Evolutionary conservation across 805 yeast genomes (phyloP), one percentile per base, ranked within the genome.

Genomic region (Lachancea thermotolerans): DNA sequence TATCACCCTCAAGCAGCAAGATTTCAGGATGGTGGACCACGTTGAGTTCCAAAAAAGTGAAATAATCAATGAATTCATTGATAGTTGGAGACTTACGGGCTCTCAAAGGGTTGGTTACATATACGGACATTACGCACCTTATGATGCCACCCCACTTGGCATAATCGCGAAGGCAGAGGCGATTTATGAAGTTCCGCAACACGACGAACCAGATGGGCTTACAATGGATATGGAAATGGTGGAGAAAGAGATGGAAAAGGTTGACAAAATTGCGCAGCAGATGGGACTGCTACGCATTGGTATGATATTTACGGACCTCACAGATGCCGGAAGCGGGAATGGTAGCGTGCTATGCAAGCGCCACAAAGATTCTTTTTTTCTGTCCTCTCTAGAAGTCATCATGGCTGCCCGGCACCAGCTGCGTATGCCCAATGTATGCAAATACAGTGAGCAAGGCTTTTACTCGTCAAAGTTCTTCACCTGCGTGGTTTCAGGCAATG

Each of bases 11-110:
- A 95, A 85, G 64, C 89, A 81, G 64, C 99, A 93, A 63, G 70
- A 74, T 31, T 93, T 86, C 64, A 77, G 99, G 56, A 87, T 93
- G 95, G 96, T 95, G 27, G 99, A 93, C 63, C 98, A 93, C 67
- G 93, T 93, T 28, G 99, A 93, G 62, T 86, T 90, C 63, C 79
- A 87, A 18, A 79, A 78, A 47, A 78, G 89, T 42, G 70, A 72
- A 10, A 74, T 89, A 21, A 77, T 93, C 44, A 87, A 93, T 63
- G 71, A 75, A 32, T 93, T 93, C 64, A 87, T 93, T 45, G 95
- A 93, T 53, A 70, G 85, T 17, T 93, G 99, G 99, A 81, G 99
- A 65, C 69, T 71, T 42, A 77, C 95, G 0, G 98, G 96, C 2
- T 69, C 77, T 16, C 99, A 93, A 67, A 76, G 99, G 56, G 73